A percentile compares a stretch with the other conserved stretches of the same genome.
Conservation (phyloP, 2,329 filamentous ascomycete species). For the Microcera coccophila region DNA sequence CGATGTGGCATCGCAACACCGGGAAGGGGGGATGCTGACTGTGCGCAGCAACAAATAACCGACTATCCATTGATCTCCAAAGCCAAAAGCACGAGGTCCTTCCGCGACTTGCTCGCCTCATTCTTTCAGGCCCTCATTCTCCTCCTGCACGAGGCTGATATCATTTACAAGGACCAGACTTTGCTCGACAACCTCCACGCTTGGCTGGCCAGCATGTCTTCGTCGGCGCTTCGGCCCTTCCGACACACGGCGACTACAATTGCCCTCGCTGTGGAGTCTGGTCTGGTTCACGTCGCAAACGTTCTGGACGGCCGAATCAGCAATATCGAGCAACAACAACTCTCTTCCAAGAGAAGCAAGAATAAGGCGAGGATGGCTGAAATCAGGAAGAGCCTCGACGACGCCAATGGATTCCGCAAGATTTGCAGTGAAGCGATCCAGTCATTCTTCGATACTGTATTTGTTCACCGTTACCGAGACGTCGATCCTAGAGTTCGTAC, state of each 20-base stretch:
- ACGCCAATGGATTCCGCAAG: constrained; percentile 66
- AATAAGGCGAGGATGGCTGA: constrained; percentile 76
- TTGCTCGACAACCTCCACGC: constrained; percentile 84
- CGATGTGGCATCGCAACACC: neutral
- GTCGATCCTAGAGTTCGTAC: constrained; percentile 84
- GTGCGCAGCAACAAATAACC: constrained; percentile 62
- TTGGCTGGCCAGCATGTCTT: constrained; percentile 90
- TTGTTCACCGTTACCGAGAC: constrained; percentile 93
- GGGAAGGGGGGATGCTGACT: constrained; percentile 27
- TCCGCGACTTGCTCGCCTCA: constrained; percentile 70
- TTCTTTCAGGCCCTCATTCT: constrained; percentile 77
- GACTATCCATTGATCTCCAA: constrained; percentile 91
- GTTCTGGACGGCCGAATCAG: constrained; percentile 69
- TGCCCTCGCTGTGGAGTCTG: constrained; percentile 72
- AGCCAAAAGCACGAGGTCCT: constrained; percentile 69
- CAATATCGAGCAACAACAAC: constrained; percentile 72
- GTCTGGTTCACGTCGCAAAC: constrained; percentile 69
- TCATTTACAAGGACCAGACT: constrained; percentile 71
- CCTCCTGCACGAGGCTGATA: constrained; percentile 74
- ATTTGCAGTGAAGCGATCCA: constrained; percentile 68
- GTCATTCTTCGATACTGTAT: constrained; percentile 88
- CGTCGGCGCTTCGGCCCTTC: constrained; percentile 81
- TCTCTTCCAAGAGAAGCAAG: constrained; percentile 66
- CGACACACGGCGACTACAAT: constrained; percentile 89
- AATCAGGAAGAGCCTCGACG: constrained; percentile 67